phyloP scores from a whole-genome alignment of 1,284 basidiomycete genomes.

The Marasmius fiardii region DNA sequence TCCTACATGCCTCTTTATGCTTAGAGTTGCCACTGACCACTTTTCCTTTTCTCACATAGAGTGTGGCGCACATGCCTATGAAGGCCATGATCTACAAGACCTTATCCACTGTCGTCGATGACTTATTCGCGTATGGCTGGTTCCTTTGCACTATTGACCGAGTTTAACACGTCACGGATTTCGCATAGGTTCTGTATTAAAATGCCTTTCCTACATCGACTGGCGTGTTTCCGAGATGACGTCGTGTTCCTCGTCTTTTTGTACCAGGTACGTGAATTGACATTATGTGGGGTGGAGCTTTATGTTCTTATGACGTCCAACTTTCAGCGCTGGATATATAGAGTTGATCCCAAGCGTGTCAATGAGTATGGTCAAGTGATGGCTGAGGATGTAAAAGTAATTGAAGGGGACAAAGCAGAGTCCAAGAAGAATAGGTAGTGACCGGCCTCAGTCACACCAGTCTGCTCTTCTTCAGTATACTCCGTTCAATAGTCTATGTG shows the following conservation, averaged over 20 bases:
- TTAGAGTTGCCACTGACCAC: slow-evolving; percentile 6
- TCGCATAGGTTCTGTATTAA: slow-evolving; percentile 84
- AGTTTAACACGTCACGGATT: slow-evolving; percentile 11
- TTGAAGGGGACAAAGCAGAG: slow-evolving; percentile 42
- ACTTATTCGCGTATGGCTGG: slow-evolving; percentile 78
- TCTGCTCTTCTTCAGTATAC: background rate
- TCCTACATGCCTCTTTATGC: slow-evolving; percentile 24
- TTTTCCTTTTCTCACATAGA: slow-evolving; percentile 40
- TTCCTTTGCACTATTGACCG: slow-evolving; percentile 6
- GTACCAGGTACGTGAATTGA: slow-evolving; percentile 63
- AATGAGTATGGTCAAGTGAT: slow-evolving; percentile 95
- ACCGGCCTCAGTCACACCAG: background rate
- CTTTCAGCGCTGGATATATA: slow-evolving; percentile 88
- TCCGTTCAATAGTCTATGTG: background rate
- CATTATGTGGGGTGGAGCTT: slow-evolving; percentile 10
- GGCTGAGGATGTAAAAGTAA: slow-evolving; percentile 44
- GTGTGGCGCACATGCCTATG: slow-evolving; percentile 92
- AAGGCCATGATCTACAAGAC: slow-evolving; percentile 98
- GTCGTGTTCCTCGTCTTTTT: slow-evolving; percentile 86
- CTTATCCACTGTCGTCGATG: slow-evolving; percentile 87
- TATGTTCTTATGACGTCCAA: slow-evolving; percentile 2
- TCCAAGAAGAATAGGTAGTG: slow-evolving; percentile 17
- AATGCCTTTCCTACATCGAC: slow-evolving; percentile 91
- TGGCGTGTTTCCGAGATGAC: slow-evolving; percentile 91
- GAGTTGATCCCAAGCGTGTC: slow-evolving; percentile 87